These are phyloP conservation scores for Sparassis latifolia DNA, from an alignment of 1,284 basidiomycete species.

Conservation along the genomic window DNA sequence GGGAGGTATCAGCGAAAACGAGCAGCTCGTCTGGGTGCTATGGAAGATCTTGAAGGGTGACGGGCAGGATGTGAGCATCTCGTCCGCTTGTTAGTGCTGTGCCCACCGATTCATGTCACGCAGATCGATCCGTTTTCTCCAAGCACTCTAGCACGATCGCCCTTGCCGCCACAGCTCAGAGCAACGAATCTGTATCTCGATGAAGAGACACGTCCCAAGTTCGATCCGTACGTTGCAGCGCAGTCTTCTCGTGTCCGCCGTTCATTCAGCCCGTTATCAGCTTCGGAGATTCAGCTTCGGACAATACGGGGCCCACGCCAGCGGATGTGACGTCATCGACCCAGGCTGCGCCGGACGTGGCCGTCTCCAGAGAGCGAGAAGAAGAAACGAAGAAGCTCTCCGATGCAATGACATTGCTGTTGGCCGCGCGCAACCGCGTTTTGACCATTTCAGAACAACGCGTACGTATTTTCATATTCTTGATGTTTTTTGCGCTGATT, in stretches of 20 bases:
- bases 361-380: constrained; percentile 30
- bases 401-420: constrained; percentile 56
- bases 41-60: constrained; percentile 79
- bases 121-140: constrained; percentile 76
- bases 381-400: constrained; percentile 31
- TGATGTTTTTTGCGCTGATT: not conserved
- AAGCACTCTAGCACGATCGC: constrained; percentile 58
- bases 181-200: constrained; percentile 61
- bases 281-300: constrained; percentile 22
- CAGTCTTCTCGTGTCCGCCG: too few relatives aligned
- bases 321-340: not conserved
- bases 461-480: constrained; percentile 29
- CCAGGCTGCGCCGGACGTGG: constrained; percentile 10
- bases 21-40: constrained; percentile 74
- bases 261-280: not conserved
- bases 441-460: constrained; percentile 68
- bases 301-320: not conserved
- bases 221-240: constrained; percentile 10
- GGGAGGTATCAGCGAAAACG: constrained; percentile 53
- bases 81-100: not conserved
- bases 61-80: constrained; percentile 65
- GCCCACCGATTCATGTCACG: constrained; percentile 1
- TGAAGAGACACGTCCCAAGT: constrained; percentile 40
- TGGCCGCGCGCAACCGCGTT: constrained; percentile 61
- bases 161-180: constrained; percentile 64